phyloP scores from a whole-genome alignment of 2,329 filamentous ascomycete species.

The Xylariaceae sp. region DNA sequence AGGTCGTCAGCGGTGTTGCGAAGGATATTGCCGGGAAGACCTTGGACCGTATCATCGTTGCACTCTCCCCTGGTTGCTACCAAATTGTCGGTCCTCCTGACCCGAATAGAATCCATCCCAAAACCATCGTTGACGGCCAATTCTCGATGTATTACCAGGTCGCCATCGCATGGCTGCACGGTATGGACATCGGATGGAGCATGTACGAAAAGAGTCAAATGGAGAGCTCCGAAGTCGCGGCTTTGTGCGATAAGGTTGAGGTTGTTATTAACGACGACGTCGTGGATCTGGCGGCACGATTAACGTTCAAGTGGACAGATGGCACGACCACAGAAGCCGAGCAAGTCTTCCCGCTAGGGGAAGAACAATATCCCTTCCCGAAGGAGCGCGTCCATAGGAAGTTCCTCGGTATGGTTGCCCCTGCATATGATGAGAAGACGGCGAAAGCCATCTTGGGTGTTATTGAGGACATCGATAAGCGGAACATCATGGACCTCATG shows the following conservation, averaged over 20 bases:
- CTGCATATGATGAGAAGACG: conserved; percentile 25
- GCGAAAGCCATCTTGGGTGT: conserved; percentile 24
- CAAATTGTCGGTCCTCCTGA: conserved; percentile 31
- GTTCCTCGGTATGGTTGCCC: conserved; percentile 31
- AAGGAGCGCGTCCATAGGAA: conserved; percentile 32
- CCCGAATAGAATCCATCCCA: conserved; percentile 35
- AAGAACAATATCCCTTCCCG: conserved; percentile 32
- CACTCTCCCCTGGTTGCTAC: conserved; percentile 31
- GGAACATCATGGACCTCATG: conserved; percentile 22
- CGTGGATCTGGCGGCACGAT: conserved; percentile 21
- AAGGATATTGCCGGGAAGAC: conserved; percentile 9
- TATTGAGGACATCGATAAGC: conserved; percentile 25
- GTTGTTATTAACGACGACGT: conserved; percentile 25
- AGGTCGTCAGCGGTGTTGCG: conserved; percentile 31
- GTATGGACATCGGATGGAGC: conserved; percentile 32
- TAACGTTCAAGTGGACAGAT: conserved; percentile 26
- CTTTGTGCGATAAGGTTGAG: conserved; percentile 30
- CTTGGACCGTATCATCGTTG: conserved; percentile 29
- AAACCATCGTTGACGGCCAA: conserved; percentile 38
- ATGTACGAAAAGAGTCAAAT: conserved; percentile 34
- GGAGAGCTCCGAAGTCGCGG: conserved; percentile 25
- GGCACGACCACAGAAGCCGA: conserved; percentile 23
- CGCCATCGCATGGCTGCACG: conserved; percentile 36
- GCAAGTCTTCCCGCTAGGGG: conserved; percentile 30
- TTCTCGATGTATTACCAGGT: conserved; percentile 41